Evolutionary conservation across 2,329 filamentous ascomycete species (phyloP).

Genomic region (Aureobasidium sp.): DNA sequence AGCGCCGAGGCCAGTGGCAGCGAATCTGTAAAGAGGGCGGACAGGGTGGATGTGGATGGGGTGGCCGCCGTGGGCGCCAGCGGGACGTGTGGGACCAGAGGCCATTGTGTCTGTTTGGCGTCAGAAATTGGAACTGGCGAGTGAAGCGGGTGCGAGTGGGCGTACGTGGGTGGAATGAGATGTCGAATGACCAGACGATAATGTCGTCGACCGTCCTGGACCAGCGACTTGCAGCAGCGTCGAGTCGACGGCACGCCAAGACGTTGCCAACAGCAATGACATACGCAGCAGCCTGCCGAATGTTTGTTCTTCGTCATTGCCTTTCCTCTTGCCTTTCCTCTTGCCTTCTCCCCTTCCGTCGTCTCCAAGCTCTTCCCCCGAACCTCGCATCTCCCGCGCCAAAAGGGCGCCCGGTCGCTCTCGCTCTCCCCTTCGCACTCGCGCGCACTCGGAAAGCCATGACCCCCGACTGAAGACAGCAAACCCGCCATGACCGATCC

Average conservation of each 20-base stretch:
- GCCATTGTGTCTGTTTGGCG: constrained; percentile 13
- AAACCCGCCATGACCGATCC: constrained; percentile 34
- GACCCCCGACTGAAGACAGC: neutral
- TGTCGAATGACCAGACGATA: neutral
- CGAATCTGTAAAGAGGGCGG: constrained; percentile 71
- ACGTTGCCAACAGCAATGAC: too few species aligned
- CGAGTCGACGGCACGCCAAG: neutral
- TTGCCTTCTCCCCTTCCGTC: neutral
- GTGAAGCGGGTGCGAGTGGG: neutral
- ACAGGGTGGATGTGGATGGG: constrained; percentile 54
- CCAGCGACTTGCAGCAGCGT: too few species aligned
- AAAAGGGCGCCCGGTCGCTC: too few species aligned
- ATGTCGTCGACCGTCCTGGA: too few species aligned
- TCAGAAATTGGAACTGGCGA: neutral
- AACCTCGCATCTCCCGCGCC: too few species aligned
- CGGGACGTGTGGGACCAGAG: constrained; percentile 15
- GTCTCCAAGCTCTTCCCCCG: too few species aligned
- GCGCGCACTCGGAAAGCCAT: neutral
- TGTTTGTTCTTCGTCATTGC: too few species aligned
- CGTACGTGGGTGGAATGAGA: neutral
- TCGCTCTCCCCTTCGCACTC: neutral
- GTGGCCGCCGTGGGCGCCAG: constrained; percentile 40
- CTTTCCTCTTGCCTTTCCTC: too few species aligned
- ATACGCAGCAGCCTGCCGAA: too few species aligned
- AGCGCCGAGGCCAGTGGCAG: constrained; percentile 79